Evolutionary conservation across 1,284 basidiomycete species (phyloP).

Genomic region (Lentinula novae-zelandiae): DNA sequence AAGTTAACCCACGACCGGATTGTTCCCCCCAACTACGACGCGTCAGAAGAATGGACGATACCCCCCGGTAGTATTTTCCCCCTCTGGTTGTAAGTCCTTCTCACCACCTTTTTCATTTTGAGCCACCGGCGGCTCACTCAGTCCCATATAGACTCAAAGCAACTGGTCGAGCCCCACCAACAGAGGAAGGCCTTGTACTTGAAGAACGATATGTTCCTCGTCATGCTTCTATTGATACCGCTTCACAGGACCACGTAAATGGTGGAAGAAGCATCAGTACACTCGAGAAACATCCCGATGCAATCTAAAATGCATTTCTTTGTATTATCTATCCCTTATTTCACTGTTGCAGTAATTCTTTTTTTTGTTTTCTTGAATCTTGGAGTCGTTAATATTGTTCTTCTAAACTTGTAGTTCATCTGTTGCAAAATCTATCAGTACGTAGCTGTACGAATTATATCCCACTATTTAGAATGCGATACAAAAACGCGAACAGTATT

Average conservation of each 20-base stretch:
- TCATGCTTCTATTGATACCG: conserved; percentile 25
- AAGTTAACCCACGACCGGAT: conserved; percentile 58
- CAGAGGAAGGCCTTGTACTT: conserved; percentile 6
- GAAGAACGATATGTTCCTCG: conserved; percentile 2
- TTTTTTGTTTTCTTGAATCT: background rate
- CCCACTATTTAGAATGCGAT: no score
- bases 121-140: background rate
- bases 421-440: no score
- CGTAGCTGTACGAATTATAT: no score
- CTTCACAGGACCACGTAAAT: conserved; percentile 20
- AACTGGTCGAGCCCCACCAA: conserved; percentile 6
- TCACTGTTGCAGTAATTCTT: background rate
- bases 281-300: conserved; percentile 13
- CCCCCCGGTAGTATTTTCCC: conserved; percentile 70
- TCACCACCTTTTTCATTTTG: background rate
- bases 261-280: conserved; percentile 25
- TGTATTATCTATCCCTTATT: no score
- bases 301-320: background rate
- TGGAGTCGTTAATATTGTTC: background rate
- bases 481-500: no score
- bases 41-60: conserved; percentile 63
- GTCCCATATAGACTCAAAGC: conserved; percentile 10
- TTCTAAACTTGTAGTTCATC: no score
- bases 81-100: conserved; percentile 56
- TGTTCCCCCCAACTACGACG: conserved; percentile 62